Base-by-base conservation (phyloP, 2,329 filamentous ascomycete genomes). In the Colletotrichum lentis region DNA sequence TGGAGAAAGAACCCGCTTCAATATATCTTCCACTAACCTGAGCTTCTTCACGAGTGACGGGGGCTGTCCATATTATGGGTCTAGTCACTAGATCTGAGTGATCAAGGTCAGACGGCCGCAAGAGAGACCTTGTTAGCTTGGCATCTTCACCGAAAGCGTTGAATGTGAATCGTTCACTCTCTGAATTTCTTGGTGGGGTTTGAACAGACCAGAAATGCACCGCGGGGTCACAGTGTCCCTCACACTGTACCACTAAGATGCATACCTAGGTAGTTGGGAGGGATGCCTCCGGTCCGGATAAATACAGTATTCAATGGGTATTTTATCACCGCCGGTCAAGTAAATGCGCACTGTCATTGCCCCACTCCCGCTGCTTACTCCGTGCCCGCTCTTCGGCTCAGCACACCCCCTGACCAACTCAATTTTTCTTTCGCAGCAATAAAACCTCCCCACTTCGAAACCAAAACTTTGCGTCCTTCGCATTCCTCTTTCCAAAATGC, bases 401-500 rank as follows among this genome's bases (percentile, higher is more conserved):
- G 59, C 47, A 7, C 43, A 43, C 44, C 47, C 62, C 66, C 66
- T 56, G 49, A 62, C 46, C 62, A 56, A 52, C 66, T 61, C 66
- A 56, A 66, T 69, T 69, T 68, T 69, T 68, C 65, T 50, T 60
- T 66, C 49, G 35, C 66, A 54, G 55, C n/a, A 52, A 69, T 69
- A 64, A 72, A 74, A 74, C 72, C 72, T 76, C 73, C 73, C 61
- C 63, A 62, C 62, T 65, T 62, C 69, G 55, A 62, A 72, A 72
- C 73, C 69, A 52, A 68, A 63, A 47, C 71, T 70, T 68, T 69
- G 73, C 71, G 66, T 63, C 70, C 69, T 72, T 73, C 70, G 71
- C 72, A 75, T 62, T 44, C 61, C 56, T 64, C 62, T 61, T 55
- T 66, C 14, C 75, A 80, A 75, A 73, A 90, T 90, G 87, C 84